Evolutionary conservation across 371 early-diverging fungal species (phyloP).

Genomic region (Mucor circinelloides): DNA sequence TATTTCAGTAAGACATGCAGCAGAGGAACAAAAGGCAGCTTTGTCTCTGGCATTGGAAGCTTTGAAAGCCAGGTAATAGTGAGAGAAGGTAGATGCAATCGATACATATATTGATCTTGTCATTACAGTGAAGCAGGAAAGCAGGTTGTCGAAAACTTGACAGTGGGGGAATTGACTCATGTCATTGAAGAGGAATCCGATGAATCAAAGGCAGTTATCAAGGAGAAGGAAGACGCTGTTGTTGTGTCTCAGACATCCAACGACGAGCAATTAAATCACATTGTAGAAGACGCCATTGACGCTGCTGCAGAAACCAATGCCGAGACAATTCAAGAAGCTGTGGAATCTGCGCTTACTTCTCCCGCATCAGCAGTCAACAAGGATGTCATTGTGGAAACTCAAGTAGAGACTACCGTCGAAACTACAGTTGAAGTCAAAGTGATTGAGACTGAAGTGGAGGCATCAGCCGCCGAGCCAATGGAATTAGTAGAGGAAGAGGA

Average conservation of each 20-base stretch:
- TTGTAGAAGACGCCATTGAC: neutral
- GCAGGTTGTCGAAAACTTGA: neutral
- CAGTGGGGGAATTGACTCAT: neutral
- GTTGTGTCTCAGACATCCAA: neutral
- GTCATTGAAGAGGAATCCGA: neutral
- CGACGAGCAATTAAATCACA: neutral
- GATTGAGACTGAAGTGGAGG: neutral
- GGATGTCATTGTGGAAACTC: neutral
- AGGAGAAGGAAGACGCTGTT: neutral
- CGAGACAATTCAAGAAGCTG: neutral
- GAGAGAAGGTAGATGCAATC: neutral
- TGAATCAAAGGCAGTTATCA: neutral
- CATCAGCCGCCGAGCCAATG: neutral
- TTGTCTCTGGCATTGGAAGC: slow-evolving; percentile 5
- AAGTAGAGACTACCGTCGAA: neutral
- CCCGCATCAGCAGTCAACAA: neutral
- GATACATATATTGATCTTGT: neutral
- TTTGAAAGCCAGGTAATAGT: neutral
- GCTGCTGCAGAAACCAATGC: neutral
- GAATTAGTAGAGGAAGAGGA: neutral
- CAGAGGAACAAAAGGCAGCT: slow-evolving; percentile 15
- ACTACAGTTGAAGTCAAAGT: neutral
- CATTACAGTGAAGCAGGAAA: neutral
- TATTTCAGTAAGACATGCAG: slow-evolving; percentile 8
- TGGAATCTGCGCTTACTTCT: neutral